Base-by-base conservation (phyloP, 73 alveolate genomes). In the Uronychia setigera region DNA sequence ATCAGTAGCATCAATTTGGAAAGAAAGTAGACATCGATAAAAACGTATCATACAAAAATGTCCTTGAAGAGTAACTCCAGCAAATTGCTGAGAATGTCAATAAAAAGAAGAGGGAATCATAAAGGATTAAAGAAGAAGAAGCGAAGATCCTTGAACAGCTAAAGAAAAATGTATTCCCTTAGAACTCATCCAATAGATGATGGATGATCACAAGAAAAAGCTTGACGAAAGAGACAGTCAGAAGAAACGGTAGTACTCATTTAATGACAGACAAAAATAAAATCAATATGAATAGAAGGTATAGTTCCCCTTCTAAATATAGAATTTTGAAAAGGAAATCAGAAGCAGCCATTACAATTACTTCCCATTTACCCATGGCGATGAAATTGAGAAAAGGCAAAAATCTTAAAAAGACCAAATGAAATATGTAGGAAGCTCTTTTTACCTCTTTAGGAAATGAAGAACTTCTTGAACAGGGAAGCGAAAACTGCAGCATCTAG, bases 371-470 rank as follows among this genome's bases (percentile, higher is more conserved):
- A 59, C 82, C n/a, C 75, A 81, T 25, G 88, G 75, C 60, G 76
- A 60, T 29, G 87, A 81, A 60, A 81, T 80, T 1, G 87, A 81
- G 82, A 81, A 81, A 19, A 81, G 59, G 35, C 9, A 81, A 32
- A 35, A 35, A 13, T 75, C 25, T 25, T 59, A 81, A 32, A 60
- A 81, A 29, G 75, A 29, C 25, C 28, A 25, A 1, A 1, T 59
- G 58, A 82, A 57, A 14, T 26, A 74, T 14, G 89, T 46, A 46
- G 19, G 5, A 19, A 19, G 19, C n/a, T 46, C 67, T 46, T 46
- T n/a, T n/a, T n/a, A n/a, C n/a, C 5, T 11, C 67, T 46, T 19
- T 19, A 46, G 67, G 67, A 46, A 46, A 46, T 19, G 67, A 46
- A 46, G 67, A 46, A 46, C 19, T 46, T 46, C 67, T 19, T 46